phyloP scores from a whole-genome alignment of 169 alveolate species.

The Plasmodium chabaudi region DNA sequence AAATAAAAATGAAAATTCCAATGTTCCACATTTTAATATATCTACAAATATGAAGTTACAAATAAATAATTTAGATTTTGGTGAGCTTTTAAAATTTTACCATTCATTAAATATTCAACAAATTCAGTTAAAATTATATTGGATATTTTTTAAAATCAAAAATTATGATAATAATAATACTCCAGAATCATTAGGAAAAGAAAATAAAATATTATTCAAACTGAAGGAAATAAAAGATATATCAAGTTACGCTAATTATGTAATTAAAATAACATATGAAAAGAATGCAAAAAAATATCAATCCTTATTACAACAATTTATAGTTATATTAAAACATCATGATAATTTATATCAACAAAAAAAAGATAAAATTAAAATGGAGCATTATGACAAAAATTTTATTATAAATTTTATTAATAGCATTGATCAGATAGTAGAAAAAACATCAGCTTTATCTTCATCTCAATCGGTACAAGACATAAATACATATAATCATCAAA shows the following conservation, averaged over 20 bases:
- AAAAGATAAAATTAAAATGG: slow-evolving; percentile 33
- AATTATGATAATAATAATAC: slow-evolving; percentile 9
- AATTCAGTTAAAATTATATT: slow-evolving; percentile 32
- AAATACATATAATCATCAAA: neutral
- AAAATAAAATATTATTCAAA: slow-evolving; percentile 20
- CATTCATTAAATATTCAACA: slow-evolving; percentile 59
- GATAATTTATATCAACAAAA: slow-evolving; percentile 51
- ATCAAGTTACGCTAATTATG: slow-evolving; percentile 22
- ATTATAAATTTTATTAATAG: slow-evolving; percentile 35
- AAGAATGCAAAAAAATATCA: slow-evolving; percentile 23
- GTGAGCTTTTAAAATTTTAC: slow-evolving; percentile 40
- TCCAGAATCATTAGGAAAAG: slow-evolving; percentile 1
- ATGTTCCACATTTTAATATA: neutral
- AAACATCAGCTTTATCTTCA: neutral
- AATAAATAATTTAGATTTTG: slow-evolving; percentile 12
- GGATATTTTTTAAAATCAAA: slow-evolving; percentile 20
- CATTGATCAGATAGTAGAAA: slow-evolving; percentile 24
- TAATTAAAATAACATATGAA: slow-evolving; percentile 11
- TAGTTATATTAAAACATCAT: slow-evolving; percentile 51
- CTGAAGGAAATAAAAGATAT: slow-evolving; percentile 30
- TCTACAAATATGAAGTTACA: slow-evolving; percentile 12
- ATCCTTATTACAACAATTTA: slow-evolving; percentile 41
- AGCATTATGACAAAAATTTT: slow-evolving; percentile 17
- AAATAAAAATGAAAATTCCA: neutral
- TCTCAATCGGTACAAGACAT: neutral